These are phyloP conservation scores for Microthlaspi erraticum DNA, from an alignment of 345 rosid species.

Conservation along the genomic window DNA sequence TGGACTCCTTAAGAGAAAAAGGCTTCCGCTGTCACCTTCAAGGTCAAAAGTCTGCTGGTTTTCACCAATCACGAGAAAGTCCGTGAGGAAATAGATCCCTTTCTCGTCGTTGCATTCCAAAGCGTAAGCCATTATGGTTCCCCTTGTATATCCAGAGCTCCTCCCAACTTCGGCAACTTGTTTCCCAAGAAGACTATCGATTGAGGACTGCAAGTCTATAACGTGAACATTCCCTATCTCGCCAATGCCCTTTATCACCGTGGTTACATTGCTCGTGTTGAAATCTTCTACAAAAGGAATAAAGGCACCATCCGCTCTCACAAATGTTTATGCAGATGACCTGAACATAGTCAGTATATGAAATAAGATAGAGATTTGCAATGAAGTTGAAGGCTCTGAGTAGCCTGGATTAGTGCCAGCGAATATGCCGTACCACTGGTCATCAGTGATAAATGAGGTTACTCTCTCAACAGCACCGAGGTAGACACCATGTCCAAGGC, in stretches of 20 bases:
- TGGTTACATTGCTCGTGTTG: constrained; percentile 61
- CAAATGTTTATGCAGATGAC: constrained; percentile 69
- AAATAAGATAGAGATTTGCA: constrained; percentile 5
- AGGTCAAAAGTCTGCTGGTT: constrained; percentile 81
- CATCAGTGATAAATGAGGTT: constrained; percentile 86
- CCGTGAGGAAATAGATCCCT: constrained; percentile 83
- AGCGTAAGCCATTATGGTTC: constrained; percentile 79
- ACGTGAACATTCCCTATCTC: constrained; percentile 64
- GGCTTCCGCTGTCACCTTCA: constrained; percentile 90
- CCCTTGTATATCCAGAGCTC: constrained; percentile 76
- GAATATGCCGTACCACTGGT: constrained; percentile 87
- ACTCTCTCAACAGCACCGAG: constrained; percentile 90
- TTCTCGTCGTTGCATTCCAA: constrained; percentile 89
- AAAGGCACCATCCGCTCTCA: constrained; percentile 86
- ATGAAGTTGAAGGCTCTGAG: constrained; percentile 25
- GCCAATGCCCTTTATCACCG: constrained; percentile 69
- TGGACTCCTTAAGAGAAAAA: constrained; percentile 58
- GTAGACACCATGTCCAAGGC: constrained; percentile 84
- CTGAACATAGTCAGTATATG: background rate
- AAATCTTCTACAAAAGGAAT: constrained; percentile 82
- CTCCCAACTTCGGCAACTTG: constrained; percentile 84
- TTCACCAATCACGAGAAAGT: constrained; percentile 82
- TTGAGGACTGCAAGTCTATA: constrained; percentile 74
- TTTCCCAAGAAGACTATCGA: constrained; percentile 67
- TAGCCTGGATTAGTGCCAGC: constrained; percentile 84